phyloP scores from a whole-genome alignment of 2,329 filamentous ascomycete species.

The Fusarium nematophilum region DNA sequence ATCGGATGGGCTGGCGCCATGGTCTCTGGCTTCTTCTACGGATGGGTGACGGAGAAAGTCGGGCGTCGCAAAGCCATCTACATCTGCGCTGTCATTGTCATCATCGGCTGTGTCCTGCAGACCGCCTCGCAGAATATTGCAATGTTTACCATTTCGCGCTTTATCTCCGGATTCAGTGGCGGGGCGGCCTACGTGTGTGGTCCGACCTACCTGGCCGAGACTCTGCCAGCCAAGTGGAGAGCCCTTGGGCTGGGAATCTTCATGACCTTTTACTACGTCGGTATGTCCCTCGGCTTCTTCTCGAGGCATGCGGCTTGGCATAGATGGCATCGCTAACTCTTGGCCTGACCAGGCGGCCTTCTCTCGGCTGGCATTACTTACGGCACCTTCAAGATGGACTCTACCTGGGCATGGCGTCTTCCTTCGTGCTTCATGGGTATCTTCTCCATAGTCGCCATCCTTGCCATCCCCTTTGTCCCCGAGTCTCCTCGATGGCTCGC shows the following conservation, averaged over 20 bases:
- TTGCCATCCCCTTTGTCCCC: conserved; percentile 48
- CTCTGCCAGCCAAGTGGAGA: conserved; percentile 50
- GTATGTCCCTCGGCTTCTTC: not conserved
- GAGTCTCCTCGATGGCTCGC: conserved; percentile 62
- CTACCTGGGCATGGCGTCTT: conserved; percentile 51
- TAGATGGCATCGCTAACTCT: conserved; percentile 8
- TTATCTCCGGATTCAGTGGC: conserved; percentile 60
- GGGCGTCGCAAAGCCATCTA: conserved; percentile 11
- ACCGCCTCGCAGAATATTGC: conserved; percentile 61
- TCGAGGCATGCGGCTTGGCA: not conserved
- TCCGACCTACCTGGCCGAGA: conserved; percentile 61
- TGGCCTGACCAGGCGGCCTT: conserved; percentile 50
- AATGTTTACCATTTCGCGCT: conserved; percentile 61
- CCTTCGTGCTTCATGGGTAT: conserved; percentile 49
- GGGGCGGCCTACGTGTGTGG: conserved; percentile 56
- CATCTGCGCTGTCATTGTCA: conserved; percentile 44
- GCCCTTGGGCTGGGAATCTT: conserved; percentile 37
- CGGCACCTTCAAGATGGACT: conserved; percentile 47
- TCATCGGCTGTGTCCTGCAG: conserved; percentile 59
- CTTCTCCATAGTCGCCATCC: conserved; percentile 44
- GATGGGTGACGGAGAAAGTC: conserved; percentile 2
- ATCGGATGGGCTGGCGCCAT: conserved; percentile 42
- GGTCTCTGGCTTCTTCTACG: conserved; percentile 8
- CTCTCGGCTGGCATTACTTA: conserved; percentile 60
- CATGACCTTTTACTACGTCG: not conserved